Conservation (phyloP, 2,329 filamentous ascomycete species). For the Aspergillus piperis region DNA sequence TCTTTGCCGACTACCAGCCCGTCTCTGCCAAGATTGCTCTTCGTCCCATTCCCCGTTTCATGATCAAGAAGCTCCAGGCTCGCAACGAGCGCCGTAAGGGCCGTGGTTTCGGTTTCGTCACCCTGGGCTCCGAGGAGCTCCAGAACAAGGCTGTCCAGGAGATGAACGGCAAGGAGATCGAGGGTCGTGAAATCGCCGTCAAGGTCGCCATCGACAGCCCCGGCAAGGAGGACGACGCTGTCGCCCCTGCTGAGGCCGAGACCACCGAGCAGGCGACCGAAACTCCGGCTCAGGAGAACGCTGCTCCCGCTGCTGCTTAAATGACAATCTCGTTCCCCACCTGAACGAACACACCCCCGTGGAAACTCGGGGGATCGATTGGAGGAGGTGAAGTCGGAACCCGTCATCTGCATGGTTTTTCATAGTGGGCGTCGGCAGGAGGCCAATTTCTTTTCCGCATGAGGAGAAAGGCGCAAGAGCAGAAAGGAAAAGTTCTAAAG, state of each 20-base stretch:
- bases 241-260: slow-evolving; percentile 49
- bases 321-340: slow-evolving; percentile 28
- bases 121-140: slow-evolving; percentile 88
- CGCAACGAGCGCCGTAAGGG: slow-evolving; percentile 98
- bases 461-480: slow-evolving; percentile 3
- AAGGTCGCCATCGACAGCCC: slow-evolving; percentile 99
- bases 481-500: slow-evolving; percentile 17
- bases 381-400: slow-evolving; percentile 18
- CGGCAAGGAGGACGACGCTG: slow-evolving; percentile 89
- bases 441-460: slow-evolving; percentile 6
- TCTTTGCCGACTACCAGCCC: slow-evolving; percentile 90
- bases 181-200: slow-evolving; percentile 98
- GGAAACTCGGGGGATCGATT: slow-evolving; percentile 7
- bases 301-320: slow-evolving; percentile 43
- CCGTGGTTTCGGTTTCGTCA: slow-evolving; percentile 98
- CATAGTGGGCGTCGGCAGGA: slow-evolving; percentile 25
- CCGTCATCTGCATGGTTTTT: slow-evolving; percentile 28
- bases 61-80: slow-evolving; percentile 99
- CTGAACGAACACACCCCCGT: slow-evolving; percentile 17
- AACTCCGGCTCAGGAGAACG: slow-evolving; percentile 43
- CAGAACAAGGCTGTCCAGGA: slow-evolving; percentile 96
- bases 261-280: slow-evolving; percentile 45
- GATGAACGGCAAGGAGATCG: slow-evolving; percentile 99
- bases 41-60: slow-evolving; percentile 97
- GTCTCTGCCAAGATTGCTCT: slow-evolving; percentile 97